Evolutionary conservation across 2,329 filamentous ascomycete genomes (phyloP).

Genomic region (Aspergillus quadricinctus): DNA sequence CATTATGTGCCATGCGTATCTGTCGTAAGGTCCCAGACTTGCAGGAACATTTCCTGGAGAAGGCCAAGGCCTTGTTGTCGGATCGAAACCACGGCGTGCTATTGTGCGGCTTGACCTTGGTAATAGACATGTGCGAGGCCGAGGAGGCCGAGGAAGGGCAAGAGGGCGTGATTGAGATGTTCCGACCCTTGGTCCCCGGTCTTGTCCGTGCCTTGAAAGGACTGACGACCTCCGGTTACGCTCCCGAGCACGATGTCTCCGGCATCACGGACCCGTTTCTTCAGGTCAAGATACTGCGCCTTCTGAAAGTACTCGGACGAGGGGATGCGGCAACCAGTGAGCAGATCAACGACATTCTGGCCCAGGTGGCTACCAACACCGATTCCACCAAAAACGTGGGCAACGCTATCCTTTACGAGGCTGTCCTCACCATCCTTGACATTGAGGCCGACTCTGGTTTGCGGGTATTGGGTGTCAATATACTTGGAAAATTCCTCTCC

Average conservation of each 20-base stretch:
- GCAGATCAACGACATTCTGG: constrained; percentile 96
- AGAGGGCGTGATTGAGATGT: constrained; percentile 83
- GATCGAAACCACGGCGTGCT: constrained; percentile 96
- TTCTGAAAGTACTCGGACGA: constrained; percentile 79
- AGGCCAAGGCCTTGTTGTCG: constrained; percentile 79
- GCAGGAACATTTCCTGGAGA: constrained; percentile 95
- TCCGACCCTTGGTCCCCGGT: constrained; percentile 76
- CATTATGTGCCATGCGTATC: constrained; percentile 98
- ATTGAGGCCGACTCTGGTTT: constrained; percentile 96
- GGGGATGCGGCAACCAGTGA: constrained; percentile 87
- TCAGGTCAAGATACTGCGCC: constrained; percentile 88
- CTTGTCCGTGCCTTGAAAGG: constrained; percentile 89
- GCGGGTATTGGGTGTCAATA: constrained; percentile 92
- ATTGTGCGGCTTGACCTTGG: constrained; percentile 84
- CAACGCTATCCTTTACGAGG: constrained; percentile 96
- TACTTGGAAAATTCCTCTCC: constrained; percentile 95
- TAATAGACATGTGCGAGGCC: constrained; percentile 87
- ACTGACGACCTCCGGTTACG: constrained; percentile 90
- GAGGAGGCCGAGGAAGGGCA: constrained; percentile 91
- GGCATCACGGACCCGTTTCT: constrained; percentile 97
- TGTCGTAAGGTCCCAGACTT: constrained; percentile 96
- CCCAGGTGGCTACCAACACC: constrained; percentile 96
- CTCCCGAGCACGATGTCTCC: constrained; percentile 95
- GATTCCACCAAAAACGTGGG: constrained; percentile 98
- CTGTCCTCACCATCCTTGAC: constrained; percentile 92